A percentile compares a stretch with the other conserved stretches of the same genome.
Conservation (phyloP, 1,139 yeast species). For the Blastobotrys indianensis region DNA sequence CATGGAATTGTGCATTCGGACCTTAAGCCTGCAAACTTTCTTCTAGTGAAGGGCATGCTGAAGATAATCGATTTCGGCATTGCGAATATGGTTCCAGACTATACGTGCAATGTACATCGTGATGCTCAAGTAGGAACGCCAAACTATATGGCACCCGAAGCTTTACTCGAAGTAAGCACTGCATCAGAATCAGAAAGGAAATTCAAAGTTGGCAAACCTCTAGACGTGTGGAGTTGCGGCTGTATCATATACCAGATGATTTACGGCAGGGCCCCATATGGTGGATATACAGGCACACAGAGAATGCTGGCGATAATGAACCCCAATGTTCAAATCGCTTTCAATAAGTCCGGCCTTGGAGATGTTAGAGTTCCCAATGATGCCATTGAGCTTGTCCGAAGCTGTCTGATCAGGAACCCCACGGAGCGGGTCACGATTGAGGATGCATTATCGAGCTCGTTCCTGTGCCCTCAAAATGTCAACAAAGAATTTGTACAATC, state of each 20-base stretch:
- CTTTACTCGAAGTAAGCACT: conserved; percentile 57
- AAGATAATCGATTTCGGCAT: conserved; percentile 95
- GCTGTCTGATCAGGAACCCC: conserved; percentile 72
- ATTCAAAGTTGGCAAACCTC: conserved; percentile 84
- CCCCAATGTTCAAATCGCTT: conserved; percentile 72
- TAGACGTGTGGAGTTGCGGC: conserved; percentile 98
- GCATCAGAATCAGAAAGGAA: conserved; percentile 19
- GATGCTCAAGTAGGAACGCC: conserved; percentile 95
- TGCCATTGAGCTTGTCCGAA: conserved; percentile 64
- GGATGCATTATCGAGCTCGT: conserved; percentile 50
- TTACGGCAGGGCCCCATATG: conserved; percentile 91
- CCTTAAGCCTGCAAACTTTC: conserved; percentile 90
- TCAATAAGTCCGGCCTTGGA: conserved; percentile 58
- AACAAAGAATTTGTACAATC: conserved; percentile 62
- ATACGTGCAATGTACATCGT: conserved; percentile 83
- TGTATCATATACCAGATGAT: conserved; percentile 94
- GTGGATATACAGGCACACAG: conserved; percentile 69
- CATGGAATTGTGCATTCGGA: conserved; percentile 92
- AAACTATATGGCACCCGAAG: conserved; percentile 97
- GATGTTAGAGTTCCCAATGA: conserved; percentile 61
- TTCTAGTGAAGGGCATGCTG: conserved; percentile 75
- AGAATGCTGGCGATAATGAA: conserved; percentile 81
- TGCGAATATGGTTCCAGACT: conserved; percentile 90
- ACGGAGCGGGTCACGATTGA: conserved; percentile 58
- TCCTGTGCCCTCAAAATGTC: conserved; percentile 69